Evolutionary conservation across 1,139 yeast genomes (phyloP).

Genomic region (Sugiyamaella castrensis): DNA sequence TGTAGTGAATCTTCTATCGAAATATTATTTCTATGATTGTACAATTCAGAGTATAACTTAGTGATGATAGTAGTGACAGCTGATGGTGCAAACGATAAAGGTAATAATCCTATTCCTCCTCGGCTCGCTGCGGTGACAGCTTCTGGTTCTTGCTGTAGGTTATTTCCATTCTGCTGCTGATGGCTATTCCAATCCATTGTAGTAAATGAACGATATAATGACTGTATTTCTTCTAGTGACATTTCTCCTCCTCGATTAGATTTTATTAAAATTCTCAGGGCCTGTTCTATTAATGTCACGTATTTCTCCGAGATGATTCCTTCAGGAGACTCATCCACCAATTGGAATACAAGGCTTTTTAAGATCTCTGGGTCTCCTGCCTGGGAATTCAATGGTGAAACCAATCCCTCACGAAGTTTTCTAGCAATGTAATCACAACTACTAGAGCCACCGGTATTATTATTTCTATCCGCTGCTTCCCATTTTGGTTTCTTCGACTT

Average conservation of each 20-base stretch:
- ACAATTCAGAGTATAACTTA: constrained; percentile 9
- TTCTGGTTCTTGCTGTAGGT: background rate
- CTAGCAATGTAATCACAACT: constrained; percentile 8
- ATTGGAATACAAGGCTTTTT: constrained; percentile 1
- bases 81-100: constrained; percentile 1
- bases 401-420: constrained; percentile 4
- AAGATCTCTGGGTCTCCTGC: background rate
- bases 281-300: constrained; percentile 10
- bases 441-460: background rate
- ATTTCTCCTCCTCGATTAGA: background rate
- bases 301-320: constrained; percentile 1
- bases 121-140: background rate
- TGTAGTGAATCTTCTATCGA: constrained; percentile 15
- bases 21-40: constrained; percentile 3
- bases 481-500: constrained; percentile 5
- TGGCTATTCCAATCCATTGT: background rate
- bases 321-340: background rate
- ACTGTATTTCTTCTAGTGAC: constrained; percentile 8
- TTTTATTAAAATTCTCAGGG: background rate
- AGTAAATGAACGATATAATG: constrained; percentile 5
- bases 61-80: constrained; percentile 6
- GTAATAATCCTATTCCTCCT: background rate
- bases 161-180: background rate
- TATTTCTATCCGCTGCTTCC: background rate
- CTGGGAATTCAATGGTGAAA: background rate